These are phyloP conservation scores for Citropsis articulata DNA, from an alignment of 345 rosid species.

Conservation along the genomic window DNA sequence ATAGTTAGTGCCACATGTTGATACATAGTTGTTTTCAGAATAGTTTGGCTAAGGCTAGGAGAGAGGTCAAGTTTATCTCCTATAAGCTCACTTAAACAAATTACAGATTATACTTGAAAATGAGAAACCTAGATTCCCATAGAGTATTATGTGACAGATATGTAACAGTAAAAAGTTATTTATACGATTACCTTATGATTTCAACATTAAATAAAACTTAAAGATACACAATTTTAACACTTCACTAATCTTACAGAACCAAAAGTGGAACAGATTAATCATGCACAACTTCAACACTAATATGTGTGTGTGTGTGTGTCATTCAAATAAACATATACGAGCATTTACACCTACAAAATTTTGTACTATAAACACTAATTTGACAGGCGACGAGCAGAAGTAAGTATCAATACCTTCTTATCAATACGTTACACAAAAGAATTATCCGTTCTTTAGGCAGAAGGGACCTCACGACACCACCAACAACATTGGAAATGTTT, in stretches of 20 bases:
- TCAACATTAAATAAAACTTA: neutral
- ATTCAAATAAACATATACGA: neutral
- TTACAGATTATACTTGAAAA: neutral
- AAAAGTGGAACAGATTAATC: neutral
- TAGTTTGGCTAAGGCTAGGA: neutral
- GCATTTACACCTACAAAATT: neutral
- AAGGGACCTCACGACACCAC: constrained; percentile 70
- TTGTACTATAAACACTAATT: neutral
- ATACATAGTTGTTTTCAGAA: neutral
- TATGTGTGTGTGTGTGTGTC: too few relatives aligned
- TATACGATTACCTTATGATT: neutral
- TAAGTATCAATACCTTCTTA: constrained; percentile 63
- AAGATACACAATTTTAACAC: neutral
- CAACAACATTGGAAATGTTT: constrained; percentile 64
- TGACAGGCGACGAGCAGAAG: neutral
- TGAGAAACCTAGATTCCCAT: neutral
- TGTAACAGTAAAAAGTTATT: neutral
- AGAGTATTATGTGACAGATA: neutral
- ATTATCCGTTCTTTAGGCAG: constrained; percentile 77
- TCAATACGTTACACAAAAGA: constrained; percentile 76
- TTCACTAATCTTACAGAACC: constrained; percentile 1
- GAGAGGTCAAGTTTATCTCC: neutral
- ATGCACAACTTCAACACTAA: neutral
- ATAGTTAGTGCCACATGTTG: neutral
- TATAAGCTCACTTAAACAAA: neutral